Base-by-base conservation (phyloP, 2,329 filamentous ascomycete genomes). In the Blastomyces emzantsi region DNA sequence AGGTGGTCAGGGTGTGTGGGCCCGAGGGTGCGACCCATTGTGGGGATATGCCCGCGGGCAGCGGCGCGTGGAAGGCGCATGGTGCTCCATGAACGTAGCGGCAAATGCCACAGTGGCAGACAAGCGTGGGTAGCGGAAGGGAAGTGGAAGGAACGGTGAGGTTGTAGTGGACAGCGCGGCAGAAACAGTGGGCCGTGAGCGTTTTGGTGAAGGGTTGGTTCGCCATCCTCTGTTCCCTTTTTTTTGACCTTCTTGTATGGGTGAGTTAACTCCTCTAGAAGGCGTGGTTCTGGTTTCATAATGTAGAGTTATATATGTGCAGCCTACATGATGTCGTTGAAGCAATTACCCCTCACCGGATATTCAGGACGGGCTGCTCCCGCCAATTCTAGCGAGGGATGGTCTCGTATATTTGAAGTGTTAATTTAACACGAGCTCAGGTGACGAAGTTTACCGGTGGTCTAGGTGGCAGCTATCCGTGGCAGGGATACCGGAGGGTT, bases 31-130 rank as follows among this genome's bases (percentile, higher is more conserved):
- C 62, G 13, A 70, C 66, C 47, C 72, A 73, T 6, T 68, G 45
- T 0, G 67, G 71, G 8, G 61, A 55, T n/a, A 72, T 39, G 0
- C 63, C 67, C 2, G 52, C 15, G 0, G 72, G 69, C 7, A 73
- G 63, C 2, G 63, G 59, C 8, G 70, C 63, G 51, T 73, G 72
- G 62, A 72, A 71, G n/a, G 61, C 66, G 57, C 67, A 71, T 2
- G 64, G 61, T 57, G 75, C 69, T 33, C 78, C 79, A 39, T 76
- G 75, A 28, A 71, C 75, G 63, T 72, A 73, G 30, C 78, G 75
- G 63, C 78, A 81, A 45, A 77, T 72, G 62, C 70, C 71, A 70
- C 79, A 81, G 67, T 80, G 75, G 70, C 79, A 81, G 56, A 80
- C 72, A 65, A 76, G 73, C 11, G 72, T 69, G 54, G 70, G 69